Conservation (phyloP, 2,329 filamentous ascomycete genomes). For the Exophiala calicioides region DNA sequence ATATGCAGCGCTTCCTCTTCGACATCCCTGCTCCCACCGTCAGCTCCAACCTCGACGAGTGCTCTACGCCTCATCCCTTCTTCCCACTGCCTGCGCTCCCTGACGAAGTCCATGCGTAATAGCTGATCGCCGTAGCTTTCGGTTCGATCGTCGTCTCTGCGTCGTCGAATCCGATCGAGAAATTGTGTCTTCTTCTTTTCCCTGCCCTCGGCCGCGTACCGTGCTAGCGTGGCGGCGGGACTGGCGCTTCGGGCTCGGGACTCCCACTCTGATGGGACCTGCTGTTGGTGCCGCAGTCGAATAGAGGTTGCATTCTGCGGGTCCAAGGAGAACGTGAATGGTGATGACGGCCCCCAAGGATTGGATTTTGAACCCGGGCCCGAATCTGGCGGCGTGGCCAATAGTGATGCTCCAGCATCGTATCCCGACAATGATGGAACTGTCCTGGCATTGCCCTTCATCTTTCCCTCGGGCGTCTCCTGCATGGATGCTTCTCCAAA, state of each 20-base stretch:
- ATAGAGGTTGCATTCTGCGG: conserved; percentile 29
- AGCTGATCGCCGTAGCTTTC: conserved; percentile 46
- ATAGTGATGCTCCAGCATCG: no score
- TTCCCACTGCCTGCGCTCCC: conserved; percentile 42
- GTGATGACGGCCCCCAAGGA: no score
- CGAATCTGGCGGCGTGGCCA: conserved; percentile 19
- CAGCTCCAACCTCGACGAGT: conserved; percentile 20
- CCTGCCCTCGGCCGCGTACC: conserved; percentile 17
- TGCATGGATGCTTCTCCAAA: background rate
- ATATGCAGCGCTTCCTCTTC: background rate
- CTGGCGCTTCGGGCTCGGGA: conserved; percentile 17
- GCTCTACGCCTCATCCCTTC: conserved; percentile 32
- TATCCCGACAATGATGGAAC: no score
- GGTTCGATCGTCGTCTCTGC: conserved; percentile 41
- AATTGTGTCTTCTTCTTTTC: conserved; percentile 42
- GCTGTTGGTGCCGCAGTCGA: no score
- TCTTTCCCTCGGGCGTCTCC: conserved; percentile 9
- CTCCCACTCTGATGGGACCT: conserved; percentile 26
- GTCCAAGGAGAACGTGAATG: conserved; percentile 14
- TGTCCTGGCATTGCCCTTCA: background rate
- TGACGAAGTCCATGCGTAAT: conserved; percentile 45
- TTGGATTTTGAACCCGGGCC: background rate
- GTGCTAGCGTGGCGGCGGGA: conserved; percentile 15
- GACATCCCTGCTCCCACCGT: conserved; percentile 32
- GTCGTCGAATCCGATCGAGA: conserved; percentile 42